Conservation (phyloP, 371 early-diverging fungal species). For the Apophysomyces elegans region DNA sequence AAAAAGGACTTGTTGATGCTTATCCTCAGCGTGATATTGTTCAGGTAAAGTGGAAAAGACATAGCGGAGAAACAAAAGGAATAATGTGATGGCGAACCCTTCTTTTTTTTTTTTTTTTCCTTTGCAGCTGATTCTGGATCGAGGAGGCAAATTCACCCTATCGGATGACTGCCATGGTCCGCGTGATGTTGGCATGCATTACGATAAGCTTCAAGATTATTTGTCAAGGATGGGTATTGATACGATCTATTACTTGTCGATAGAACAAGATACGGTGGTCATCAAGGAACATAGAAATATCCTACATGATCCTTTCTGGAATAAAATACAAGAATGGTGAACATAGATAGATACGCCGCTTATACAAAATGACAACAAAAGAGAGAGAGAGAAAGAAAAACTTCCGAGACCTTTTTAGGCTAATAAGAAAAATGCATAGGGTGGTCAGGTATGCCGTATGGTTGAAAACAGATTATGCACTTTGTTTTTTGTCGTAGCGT, state of each 20-base stretch:
- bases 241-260: constrained; percentile 48
- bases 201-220: constrained; percentile 63
- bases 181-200: constrained; percentile 84
- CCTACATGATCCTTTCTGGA: constrained; percentile 45
- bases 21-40: constrained; percentile 88
- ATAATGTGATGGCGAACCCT: no score
- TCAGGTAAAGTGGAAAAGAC: constrained; percentile 42
- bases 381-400: no score
- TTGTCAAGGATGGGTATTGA: constrained; percentile 52
- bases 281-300: constrained; percentile 35
- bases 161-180: constrained; percentile 95
- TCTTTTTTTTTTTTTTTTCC: background rate
- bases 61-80: no score
- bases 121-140: constrained; percentile 60
- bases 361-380: no score
- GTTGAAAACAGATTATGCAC: no score
- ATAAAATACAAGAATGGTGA: constrained; percentile 35
- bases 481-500: no score
- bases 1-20: constrained; percentile 83
- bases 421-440: no score
- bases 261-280: constrained; percentile 22
- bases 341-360: background rate
- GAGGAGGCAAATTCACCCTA: constrained; percentile 79
- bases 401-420: no score
- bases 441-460: no score